phyloP scores from a whole-genome alignment of 305 asterid species.

The Solanum hybrid region DNA sequence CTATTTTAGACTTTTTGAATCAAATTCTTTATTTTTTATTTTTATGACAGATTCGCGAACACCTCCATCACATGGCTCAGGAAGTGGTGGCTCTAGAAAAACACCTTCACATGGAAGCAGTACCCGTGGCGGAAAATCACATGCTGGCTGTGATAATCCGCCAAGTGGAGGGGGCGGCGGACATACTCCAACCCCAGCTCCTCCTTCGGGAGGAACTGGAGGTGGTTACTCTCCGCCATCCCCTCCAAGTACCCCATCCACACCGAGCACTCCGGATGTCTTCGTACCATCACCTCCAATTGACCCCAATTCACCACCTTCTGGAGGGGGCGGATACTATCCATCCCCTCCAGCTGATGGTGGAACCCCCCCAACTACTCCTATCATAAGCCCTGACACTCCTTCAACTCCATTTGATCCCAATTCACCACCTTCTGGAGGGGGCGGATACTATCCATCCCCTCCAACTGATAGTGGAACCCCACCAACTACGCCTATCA shows the following conservation, averaged over 20 bases:
- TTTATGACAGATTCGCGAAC: neutral
- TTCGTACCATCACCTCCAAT: neutral
- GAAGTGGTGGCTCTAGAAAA: neutral
- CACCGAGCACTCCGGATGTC: neutral
- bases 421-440: conserved; percentile 2
- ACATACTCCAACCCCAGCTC: neutral
- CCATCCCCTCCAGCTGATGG: neutral
- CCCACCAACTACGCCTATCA: neutral
- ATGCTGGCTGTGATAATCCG: conserved; percentile 40
- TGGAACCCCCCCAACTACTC: neutral
- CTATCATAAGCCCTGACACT: neutral
- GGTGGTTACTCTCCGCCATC: conserved; percentile 25
- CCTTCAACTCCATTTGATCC: neutral
- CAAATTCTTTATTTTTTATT: neutral
- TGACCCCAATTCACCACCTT: conserved; percentile 1
- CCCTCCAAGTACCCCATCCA: neutral
- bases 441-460: neutral
- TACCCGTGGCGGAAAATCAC: conserved; percentile 24
- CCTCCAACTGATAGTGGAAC: neutral
- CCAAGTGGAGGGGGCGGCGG: conserved; percentile 33
- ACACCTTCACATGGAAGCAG: conserved; percentile 42
- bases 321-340: neutral
- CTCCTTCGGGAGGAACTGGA: conserved; percentile 28
- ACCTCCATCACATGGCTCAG: conserved; percentile 3
- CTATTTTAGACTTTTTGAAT: neutral